phyloP scores from a whole-genome alignment of 2,329 filamentous ascomycete species.

The Albifimbria verrucaria region DNA sequence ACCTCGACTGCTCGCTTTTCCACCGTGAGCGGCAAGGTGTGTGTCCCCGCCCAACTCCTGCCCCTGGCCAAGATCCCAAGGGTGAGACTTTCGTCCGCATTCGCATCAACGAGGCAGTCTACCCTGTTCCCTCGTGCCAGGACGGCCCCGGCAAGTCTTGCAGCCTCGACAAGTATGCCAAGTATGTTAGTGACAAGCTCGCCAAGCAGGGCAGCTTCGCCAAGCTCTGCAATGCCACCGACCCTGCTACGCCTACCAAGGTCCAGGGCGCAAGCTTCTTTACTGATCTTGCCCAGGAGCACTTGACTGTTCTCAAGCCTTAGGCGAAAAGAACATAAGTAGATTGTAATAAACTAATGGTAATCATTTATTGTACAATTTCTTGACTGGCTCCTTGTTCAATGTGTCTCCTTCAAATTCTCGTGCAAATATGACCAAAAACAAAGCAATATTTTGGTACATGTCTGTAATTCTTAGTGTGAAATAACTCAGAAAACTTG shows the following conservation, averaged over 20 bases:
- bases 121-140: conserved; percentile 53
- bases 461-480: too few relatives aligned
- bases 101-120: conserved; percentile 59
- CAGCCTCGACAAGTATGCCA: conserved; percentile 40
- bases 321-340: too few relatives aligned
- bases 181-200: conserved; percentile 22
- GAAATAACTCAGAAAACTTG: too few relatives aligned
- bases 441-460: too few relatives aligned
- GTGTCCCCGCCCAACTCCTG: not conserved
- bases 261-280: conserved; percentile 48
- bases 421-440: too few relatives aligned
- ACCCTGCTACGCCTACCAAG: conserved; percentile 31
- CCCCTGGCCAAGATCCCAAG: conserved; percentile 5
- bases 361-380: too few relatives aligned
- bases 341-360: too few relatives aligned
- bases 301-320: conserved; percentile 23
- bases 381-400: too few relatives aligned
- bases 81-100: conserved; percentile 51
- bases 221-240: conserved; percentile 44
- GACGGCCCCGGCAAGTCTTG: conserved; percentile 54
- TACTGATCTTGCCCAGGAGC: conserved; percentile 39
- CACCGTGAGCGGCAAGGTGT: conserved; percentile 1
- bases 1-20: not conserved
- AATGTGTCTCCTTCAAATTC: too few relatives aligned
- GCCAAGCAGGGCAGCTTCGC: conserved; percentile 47